Evolutionary conservation across 257 asterid species (phyloP), one percentile per base, ranked within the genome.

Genomic region (Salvia miltiorrhiza): DNA sequence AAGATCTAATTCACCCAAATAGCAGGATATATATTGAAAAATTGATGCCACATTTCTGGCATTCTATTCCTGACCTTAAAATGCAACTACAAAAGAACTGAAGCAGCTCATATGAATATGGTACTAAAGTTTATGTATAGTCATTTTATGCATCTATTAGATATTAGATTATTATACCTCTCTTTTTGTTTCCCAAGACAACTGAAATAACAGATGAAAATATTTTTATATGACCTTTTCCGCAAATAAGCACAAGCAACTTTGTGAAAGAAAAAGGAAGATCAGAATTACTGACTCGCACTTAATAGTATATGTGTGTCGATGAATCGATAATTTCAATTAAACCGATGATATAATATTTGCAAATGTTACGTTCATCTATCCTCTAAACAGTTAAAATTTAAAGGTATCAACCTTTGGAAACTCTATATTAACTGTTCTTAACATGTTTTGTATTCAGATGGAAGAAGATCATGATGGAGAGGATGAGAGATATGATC

Each of bases 381-480:
- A 4, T 59, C 59, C 32, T 32, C 60, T 57, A 63, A 62, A 14
- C 47, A 54, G 40, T 70, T 61, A 4, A 60, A 47, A 20, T 16
- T 19, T 13, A 19, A 32, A 26, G 21, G 9, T 32, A 47, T 26
- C 17, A 44, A 47, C 24, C 12, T 30, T 20, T 56, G 20, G n/a
- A 40, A 30, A 40, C 69, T 57, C 49, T 30, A 13, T 4, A 40
- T 35, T 59, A 35, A 26, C 40, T 12, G 41, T 71, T 64, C 23
- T 58, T 67, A 9, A 58, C 21, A 47, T 61, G 61, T 23, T 67
- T 67, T 53, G 32, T 44, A 47, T 76, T 77, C 77, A 82, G 86
- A 75, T 68, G 76, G 90, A 81, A 43, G 88, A 82, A 63, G 88
- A 85, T 60, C 77, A 67, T 21, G 83, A 64, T 28, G 85, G 75